Evolutionary conservation across 345 rosid species (phyloP).

Genomic region (Tarenaya hassleriana): DNA sequence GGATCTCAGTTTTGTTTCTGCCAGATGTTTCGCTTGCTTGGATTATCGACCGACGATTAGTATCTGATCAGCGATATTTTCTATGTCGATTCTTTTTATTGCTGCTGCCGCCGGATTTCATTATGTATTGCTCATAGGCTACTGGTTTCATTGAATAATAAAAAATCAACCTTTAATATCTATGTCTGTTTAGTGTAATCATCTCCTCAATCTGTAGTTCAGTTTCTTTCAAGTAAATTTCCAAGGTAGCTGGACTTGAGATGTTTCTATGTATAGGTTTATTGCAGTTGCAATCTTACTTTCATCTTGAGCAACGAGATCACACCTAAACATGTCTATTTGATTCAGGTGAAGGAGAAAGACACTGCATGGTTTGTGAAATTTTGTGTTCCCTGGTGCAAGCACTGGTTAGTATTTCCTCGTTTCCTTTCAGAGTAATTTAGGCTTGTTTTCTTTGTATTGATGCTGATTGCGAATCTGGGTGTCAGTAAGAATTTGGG

Average conservation of each 20-base stretch:
- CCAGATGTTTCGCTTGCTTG: slow-evolving; percentile 2
- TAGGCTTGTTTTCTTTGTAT: slow-evolving; percentile 11
- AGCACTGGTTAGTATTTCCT: slow-evolving; percentile 79
- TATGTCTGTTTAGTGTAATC: too few relatives aligned
- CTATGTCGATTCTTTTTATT: background rate
- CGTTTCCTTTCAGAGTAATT: background rate
- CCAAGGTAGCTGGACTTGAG: too few relatives aligned
- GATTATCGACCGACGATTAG: background rate
- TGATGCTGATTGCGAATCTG: slow-evolving; percentile 14
- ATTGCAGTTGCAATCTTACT: too few relatives aligned
- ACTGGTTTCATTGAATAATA: too few relatives aligned
- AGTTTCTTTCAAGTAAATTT: too few relatives aligned
- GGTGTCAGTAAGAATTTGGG: slow-evolving; percentile 82
- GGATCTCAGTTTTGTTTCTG: slow-evolving; percentile 2
- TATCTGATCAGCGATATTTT: background rate
- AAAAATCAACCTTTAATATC: too few relatives aligned
- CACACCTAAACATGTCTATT: slow-evolving; percentile 13
- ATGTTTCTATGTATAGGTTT: slow-evolving; percentile 13
- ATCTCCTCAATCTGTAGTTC: too few relatives aligned
- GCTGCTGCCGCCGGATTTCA: background rate
- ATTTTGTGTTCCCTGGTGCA: slow-evolving; percentile 98
- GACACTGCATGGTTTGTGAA: slow-evolving; percentile 95
- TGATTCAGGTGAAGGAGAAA: slow-evolving; percentile 81
- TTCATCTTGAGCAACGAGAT: background rate
- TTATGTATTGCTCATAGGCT: slow-evolving; percentile 3